Evolutionary conservation across 352 stramenopile species (phyloP), one percentile per base, ranked within the genome.

Genomic region (Globisporangium ultimum): DNA sequence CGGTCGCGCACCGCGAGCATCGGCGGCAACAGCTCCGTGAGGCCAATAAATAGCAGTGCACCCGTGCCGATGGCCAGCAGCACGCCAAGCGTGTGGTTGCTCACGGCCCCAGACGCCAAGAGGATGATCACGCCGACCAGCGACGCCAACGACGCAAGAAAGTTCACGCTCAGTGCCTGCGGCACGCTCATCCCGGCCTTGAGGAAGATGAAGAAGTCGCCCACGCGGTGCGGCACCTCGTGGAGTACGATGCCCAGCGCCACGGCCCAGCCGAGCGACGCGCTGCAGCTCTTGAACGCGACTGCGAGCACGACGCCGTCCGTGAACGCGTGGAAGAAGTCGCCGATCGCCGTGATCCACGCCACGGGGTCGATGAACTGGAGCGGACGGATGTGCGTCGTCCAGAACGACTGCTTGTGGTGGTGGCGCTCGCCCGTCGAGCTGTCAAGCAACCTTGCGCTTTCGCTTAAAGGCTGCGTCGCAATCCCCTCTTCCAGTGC

Each of bases 191-290:
- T 64, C 3, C 61, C 61, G 24, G 62, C 55, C 34, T 65, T 64
- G 6, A 68, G 28, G 48, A 42, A 68, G 62, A 68, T 68, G 55
- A 68, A 68, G 32, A 66, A 68, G 43, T 68, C 59, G 18, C 62
- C 62, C 6, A 68, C 62, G 21, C 62, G 57, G 22, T 68, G 62
- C 45, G 62, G 62, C 18, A 68, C 59, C 38, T 68, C 62, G 59
- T 68, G 62, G 9, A 68, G 62, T 49, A 68, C 62, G 41, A 68
- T n/a, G 21, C 62, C 59, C 4, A 68, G 22, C n/a, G 57, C 62
- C 7, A 68, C 59, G 2, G 57, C 55, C 62, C 62, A 68, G 46
- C 57, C 62, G 42, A 68, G 51, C 20, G 62, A 42, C 15, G 53
- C 20, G 22, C 57, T 68, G 49, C 62, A 68, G 62, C 62, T 68